Evolutionary conservation across 164 flowering plant genomes (phyloP), one percentile per base, ranked within the genome.

Genomic region (Aristolochia contorta): DNA sequence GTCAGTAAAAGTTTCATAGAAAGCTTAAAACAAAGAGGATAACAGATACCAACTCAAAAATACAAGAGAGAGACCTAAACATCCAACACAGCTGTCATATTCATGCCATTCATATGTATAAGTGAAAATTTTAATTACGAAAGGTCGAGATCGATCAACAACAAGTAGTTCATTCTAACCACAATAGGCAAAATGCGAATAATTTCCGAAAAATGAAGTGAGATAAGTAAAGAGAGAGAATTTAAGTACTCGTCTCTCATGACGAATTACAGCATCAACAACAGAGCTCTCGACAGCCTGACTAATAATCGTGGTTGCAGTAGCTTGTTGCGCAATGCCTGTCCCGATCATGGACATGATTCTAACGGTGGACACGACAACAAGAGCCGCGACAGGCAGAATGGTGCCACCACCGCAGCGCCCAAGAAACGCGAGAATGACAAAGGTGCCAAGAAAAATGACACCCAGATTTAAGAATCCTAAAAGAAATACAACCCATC

Each of bases 281-380:
- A 64, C 67, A 24, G 57, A 62, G 70, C 75, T 16, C 60, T 20
- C 12, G 69, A 71, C 37, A 68, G 56, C 64, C 62, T 65, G 48
- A 9, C 59, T 70, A 6, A 78, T 58, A 58, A 88, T 77, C 50
- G 71, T 66, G 16, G 32, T 66, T 7, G 96, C 91, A 0, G 81
- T 77, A 4, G 83, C 83, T 58, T 75, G 74, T 65, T 88, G 96
- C 0, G 84, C 84, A 21, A 81, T 65, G 8, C 71, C 96, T 33
- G 69, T 70, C 16, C 74, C 56, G 22, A 53, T 27, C 15, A 53
- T 53, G 16, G 56, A 22, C 30, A 22, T 22, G 30, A 58, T 12
- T 27, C 56, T 10, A 19, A 43, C 2, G 15, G 30, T 12, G 12
- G 56, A 22, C 15, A 53, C 30, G 30, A 53, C 32, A 22, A 16